phyloP scores from a whole-genome alignment of 208 protist species.

The Acanthamoeba castellanii region DNA sequence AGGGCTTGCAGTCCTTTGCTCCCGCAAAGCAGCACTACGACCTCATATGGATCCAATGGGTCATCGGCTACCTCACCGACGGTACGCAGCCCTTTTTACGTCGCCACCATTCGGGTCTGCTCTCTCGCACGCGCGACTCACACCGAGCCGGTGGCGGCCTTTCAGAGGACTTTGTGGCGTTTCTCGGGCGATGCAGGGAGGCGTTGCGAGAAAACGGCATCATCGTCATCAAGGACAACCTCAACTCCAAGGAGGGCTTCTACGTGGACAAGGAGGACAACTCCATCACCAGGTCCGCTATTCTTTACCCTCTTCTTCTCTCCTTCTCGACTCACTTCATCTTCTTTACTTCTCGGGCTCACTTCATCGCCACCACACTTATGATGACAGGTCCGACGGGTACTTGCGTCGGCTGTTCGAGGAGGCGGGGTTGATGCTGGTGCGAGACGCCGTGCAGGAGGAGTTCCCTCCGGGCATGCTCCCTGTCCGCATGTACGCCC shows the following conservation, averaged over 20 bases:
- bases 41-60: conserved; percentile 88
- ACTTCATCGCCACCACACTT: background rate
- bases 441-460: conserved; percentile 79
- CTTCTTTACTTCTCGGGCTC: background rate
- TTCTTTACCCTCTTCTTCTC: background rate
- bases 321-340: background rate
- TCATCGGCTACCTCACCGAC: conserved; percentile 85
- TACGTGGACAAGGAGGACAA: conserved; percentile 84
- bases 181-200: conserved; percentile 74
- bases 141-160: background rate
- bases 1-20: conserved; percentile 79
- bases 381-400: conserved; percentile 54
- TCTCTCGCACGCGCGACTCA: background rate
- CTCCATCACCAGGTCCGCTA: conserved; percentile 76
- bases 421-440: conserved; percentile 45
- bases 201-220: conserved; percentile 76
- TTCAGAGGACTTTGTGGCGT: conserved; percentile 81
- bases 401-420: conserved; percentile 80
- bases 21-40: conserved; percentile 79
- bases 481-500: conserved; percentile 81
- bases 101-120: too few relatives aligned
- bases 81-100: background rate
- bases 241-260: conserved; percentile 75
- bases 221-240: conserved; percentile 85
- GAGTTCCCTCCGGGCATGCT: conserved; percentile 85